Percentiles rank a stretch among this genome's conserved stretches.
phyloP scores from a whole-genome alignment of 306 rosid species.

The Luffa acutangula region DNA sequence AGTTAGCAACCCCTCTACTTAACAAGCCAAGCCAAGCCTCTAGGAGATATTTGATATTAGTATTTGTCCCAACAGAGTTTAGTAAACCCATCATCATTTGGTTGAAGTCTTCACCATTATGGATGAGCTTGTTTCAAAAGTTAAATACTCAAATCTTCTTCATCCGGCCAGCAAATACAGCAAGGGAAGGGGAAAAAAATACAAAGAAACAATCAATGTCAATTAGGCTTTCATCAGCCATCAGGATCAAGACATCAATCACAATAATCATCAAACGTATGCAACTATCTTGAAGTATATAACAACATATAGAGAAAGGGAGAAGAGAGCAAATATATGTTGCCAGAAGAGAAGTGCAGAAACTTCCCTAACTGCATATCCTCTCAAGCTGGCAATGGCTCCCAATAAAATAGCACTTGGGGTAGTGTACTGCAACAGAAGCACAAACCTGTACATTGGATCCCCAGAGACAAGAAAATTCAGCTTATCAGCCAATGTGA shows the following conservation, averaged over 20 bases:
- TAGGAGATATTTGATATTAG: no score
- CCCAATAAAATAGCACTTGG: constrained; percentile 86
- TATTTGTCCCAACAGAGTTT: neutral
- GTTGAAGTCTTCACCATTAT: neutral
- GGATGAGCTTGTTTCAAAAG: neutral
- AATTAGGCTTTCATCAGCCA: neutral
- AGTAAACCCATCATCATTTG: neutral
- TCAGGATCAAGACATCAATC: neutral
- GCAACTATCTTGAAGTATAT: constrained; percentile 44
- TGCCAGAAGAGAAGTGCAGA: constrained; percentile 91
- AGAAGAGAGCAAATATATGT: constrained; percentile 68
- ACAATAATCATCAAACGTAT: neutral
- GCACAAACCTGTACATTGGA: constrained; percentile 60
- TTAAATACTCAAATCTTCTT: neutral
- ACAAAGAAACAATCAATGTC: neutral
- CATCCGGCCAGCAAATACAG: neutral
- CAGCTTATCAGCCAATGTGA: constrained; percentile 44
- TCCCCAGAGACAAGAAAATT: constrained; percentile 42
- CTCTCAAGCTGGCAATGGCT: constrained; percentile 85
- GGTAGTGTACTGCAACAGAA: constrained; percentile 71
- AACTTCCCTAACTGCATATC: constrained; percentile 84
- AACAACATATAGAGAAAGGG: constrained; percentile 55
- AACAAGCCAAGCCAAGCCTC: no score
- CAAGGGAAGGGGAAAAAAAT: neutral
- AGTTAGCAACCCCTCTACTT: no score